Percentiles rank a stretch among this genome's conserved stretches.
These are phyloP conservation scores for Linderniella brevidens DNA, from an alignment of 257 asterid genomes.

Conservation along the genomic window DNA sequence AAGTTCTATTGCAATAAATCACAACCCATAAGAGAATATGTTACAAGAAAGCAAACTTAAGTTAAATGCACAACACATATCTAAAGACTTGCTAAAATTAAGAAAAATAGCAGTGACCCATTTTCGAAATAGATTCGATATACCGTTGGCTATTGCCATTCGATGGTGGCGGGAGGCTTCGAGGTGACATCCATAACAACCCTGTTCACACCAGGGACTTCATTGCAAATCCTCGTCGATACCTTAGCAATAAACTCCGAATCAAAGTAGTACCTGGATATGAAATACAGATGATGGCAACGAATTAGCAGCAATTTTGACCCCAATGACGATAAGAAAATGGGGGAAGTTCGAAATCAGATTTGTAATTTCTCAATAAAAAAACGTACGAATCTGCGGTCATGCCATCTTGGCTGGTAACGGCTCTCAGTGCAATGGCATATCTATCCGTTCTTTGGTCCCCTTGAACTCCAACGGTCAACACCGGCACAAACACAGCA, in stretches of 20 bases:
- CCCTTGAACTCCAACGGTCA: conserved; percentile 96
- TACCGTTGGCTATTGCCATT: conserved; percentile 48
- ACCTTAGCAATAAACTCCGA: conserved; percentile 71
- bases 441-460: conserved; percentile 92
- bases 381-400: conserved; percentile 83
- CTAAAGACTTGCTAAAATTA: background rate
- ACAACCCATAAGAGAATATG: too few relatives aligned
- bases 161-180: conserved; percentile 98
- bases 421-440: conserved; percentile 86
- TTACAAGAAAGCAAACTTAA: too few relatives aligned
- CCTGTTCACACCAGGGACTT: conserved; percentile 83
- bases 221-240: conserved; percentile 82
- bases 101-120: background rate
- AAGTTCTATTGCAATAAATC: too few relatives aligned
- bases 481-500: conserved; percentile 84
- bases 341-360: too few relatives aligned
- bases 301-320: too few relatives aligned
- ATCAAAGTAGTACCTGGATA: conserved; percentile 73
- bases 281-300: background rate
- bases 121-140: background rate
- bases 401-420: conserved; percentile 99
- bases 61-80: too few relatives aligned
- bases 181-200: conserved; percentile 92
- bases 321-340: too few relatives aligned
- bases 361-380: too few relatives aligned